A percentile compares a stretch with the other conserved stretches of the same genome.
Evolutionary conservation across 495 filamentous ascomycete species (phyloP).

Genomic region (Talaromyces proteolyticus): DNA sequence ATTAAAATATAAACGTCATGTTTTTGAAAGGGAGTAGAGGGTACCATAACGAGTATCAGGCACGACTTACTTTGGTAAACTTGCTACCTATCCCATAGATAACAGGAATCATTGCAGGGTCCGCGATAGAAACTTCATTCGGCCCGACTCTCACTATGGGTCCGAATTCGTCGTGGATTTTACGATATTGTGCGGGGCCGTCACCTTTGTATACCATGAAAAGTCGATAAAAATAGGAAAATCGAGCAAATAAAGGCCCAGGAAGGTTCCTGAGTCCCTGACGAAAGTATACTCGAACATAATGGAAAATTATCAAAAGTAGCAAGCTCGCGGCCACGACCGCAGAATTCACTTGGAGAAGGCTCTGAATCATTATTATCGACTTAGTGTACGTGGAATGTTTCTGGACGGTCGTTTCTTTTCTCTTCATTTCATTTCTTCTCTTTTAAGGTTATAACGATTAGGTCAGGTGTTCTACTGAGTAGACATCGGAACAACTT

Average conservation of each 20-base stretch:
- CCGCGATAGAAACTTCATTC: conserved; percentile 53
- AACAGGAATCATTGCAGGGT: conserved; percentile 56
- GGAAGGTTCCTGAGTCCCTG: conserved; percentile 10
- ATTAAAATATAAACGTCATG: no score
- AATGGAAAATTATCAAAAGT: not conserved
- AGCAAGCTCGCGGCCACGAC: no score
- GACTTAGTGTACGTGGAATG: no score
- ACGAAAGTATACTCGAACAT: not conserved
- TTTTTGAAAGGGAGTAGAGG: no score
- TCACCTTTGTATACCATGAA: conserved; percentile 9
- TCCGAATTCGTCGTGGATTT: conserved; percentile 23
- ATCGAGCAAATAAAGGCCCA: conserved; percentile 9
- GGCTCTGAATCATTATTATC: no score
- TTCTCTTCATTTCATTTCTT: no score
- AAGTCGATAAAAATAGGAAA: conserved; percentile 10
- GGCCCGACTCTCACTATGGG: conserved; percentile 60
- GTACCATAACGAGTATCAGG: no score
- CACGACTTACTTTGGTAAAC: conserved; percentile 59
- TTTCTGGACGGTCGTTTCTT: no score
- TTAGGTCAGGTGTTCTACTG: no score
- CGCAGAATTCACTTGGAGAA: no score
- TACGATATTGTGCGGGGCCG: conserved; percentile 6
- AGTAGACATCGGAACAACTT: no score
- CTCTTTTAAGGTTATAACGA: no score
- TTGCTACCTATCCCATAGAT: conserved; percentile 73